Base-by-base conservation (phyloP, 2,329 filamentous ascomycete genomes). In the Cercospora brassicicola region DNA sequence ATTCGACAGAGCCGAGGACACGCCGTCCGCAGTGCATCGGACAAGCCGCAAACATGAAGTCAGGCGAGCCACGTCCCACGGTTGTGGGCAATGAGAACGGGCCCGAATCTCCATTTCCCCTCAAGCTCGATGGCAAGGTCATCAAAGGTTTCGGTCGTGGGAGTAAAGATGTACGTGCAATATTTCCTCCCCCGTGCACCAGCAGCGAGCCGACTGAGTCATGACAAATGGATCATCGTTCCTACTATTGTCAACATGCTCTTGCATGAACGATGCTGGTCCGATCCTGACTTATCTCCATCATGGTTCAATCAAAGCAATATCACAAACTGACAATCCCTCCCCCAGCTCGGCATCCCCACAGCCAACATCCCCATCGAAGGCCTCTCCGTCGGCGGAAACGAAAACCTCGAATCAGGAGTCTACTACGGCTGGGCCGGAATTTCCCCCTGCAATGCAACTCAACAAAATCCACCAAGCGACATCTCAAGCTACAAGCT, bases 391-490 rank as follows among this genome's bases (percentile, higher is more conserved):
- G 90, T 94, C 61, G 89, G 91, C 79, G 84, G 85, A 64, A 76
- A 87, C 75, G 79, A 84, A 6, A 82, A 86, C 72, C 84, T 91
- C 64, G 84, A 87, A 67, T 92, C 89, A 0, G 95, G 95, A 72
- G 91, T 98, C 71, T 98, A 98, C 85, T 98, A 94, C 78, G 95
- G 95, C 76, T 97, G 91, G 84, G 93, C 93, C 4, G 88, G 91
- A 0, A 87, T 98, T 33, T 76, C 76, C 3, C 67, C 75, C 18
- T 75, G 73, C 31, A 59, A 72, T 26, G 75, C 77, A 57, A 74
- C 72, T 10, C 61, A 68, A 26, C 68, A 75, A 59, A 65, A 73
- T 53, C 70, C 73, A 39, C 64, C 69, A 28, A 68, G 69, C 62
- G 60, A 65, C 20, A 61, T 68, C 30, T 64, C 70, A 5, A 73